Evolutionary conservation across 2,329 filamentous ascomycete species (phyloP).

Genomic region (Aspergillus hiratsukae): DNA sequence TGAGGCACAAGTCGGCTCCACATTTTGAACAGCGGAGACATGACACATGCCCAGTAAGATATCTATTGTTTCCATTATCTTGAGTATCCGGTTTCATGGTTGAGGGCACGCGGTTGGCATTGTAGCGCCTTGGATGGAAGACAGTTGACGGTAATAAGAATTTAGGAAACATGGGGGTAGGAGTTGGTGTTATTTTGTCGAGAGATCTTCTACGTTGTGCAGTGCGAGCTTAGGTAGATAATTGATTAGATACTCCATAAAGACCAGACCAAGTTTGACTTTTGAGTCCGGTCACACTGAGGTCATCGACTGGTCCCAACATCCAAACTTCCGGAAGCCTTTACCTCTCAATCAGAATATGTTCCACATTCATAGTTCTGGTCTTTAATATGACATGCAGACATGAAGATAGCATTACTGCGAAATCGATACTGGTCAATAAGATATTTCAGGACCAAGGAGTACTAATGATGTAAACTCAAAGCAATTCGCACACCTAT

Average conservation of each 20-base stretch:
- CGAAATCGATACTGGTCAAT: no score
- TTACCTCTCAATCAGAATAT: no score
- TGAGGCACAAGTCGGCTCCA: constrained; percentile 55
- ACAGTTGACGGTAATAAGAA: constrained; percentile 48
- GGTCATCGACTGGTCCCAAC: not conserved
- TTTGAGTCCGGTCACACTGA: constrained; percentile 1
- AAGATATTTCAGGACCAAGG: no score
- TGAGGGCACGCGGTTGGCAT: constrained; percentile 7
- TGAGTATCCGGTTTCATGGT: not conserved
- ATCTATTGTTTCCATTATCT: constrained; percentile 23
- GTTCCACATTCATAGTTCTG: not conserved
- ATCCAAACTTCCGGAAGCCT: not conserved
- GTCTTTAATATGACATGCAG: not conserved
- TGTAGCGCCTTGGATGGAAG: constrained; percentile 37
- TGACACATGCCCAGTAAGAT: constrained; percentile 47
- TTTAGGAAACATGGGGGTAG: constrained; percentile 41
- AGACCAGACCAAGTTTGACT: not conserved
- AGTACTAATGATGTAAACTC: not conserved
- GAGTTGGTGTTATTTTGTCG: not conserved
- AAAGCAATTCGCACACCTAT: not conserved
- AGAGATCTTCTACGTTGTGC: not conserved
- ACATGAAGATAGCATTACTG: not conserved
- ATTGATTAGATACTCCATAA: not conserved
- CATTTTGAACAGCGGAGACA: constrained; percentile 58
- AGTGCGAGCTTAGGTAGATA: not conserved